Percentiles rank a stretch among this genome's conserved stretches.
phyloP scores from a whole-genome alignment of 345 rosid genomes.

The Corchorus olitorius region DNA sequence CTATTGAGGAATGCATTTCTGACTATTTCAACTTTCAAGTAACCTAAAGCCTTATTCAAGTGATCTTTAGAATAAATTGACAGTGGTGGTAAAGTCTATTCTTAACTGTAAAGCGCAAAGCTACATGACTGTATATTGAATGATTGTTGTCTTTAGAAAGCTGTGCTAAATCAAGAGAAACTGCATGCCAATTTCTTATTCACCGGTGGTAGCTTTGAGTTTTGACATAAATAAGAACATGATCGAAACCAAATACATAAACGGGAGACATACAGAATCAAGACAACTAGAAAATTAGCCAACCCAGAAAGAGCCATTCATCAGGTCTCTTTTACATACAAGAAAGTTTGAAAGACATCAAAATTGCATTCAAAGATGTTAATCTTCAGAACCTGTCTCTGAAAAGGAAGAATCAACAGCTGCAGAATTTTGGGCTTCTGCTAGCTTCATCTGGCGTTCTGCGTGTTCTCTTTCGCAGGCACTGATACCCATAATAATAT shows the following conservation, averaged over 20 bases:
- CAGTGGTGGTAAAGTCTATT: too few species aligned
- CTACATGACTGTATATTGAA: neutral
- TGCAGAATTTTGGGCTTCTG: conserved; percentile 60
- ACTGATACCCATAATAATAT: conserved; percentile 82
- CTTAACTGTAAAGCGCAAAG: neutral
- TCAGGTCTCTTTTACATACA: neutral
- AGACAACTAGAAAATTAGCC: neutral
- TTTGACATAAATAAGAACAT: neutral
- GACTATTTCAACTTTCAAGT: neutral
- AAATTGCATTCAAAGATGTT: neutral
- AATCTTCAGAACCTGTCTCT: conserved; percentile 24
- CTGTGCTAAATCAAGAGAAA: neutral
- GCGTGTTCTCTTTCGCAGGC: conserved; percentile 98
- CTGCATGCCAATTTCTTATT: neutral
- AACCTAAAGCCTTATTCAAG: neutral
- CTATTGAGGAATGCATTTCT: neutral
- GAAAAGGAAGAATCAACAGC: conserved; percentile 31
- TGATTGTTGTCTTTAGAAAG: neutral
- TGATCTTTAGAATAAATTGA: neutral
- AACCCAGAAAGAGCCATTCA: neutral
- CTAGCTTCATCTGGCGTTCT: conserved; percentile 81
- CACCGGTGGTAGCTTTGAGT: neutral
- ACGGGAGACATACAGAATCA: neutral
- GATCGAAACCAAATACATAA: neutral
- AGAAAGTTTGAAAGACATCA: neutral